Conservation (phyloP, 306 rosid species). For the Carpinus fangiana region DNA sequence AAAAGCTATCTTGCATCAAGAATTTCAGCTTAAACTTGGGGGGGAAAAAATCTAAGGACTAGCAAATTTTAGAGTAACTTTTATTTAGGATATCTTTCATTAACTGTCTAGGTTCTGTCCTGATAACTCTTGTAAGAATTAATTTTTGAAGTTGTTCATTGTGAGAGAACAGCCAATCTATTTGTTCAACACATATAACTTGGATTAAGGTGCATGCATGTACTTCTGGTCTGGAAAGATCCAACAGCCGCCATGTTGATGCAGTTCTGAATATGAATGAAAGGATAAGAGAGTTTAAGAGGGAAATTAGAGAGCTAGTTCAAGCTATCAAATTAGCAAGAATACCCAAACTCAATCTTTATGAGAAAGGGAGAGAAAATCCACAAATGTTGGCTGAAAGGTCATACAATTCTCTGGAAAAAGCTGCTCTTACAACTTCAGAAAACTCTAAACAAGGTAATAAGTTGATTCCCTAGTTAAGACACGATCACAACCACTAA, state of each 20-base stretch:
- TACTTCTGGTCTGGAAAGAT: slow-evolving; percentile 1
- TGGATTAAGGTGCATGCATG: neutral
- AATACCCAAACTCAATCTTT: too few species aligned
- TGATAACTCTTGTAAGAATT: neutral
- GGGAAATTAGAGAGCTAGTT: too few species aligned
- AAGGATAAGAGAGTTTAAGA: too few species aligned
- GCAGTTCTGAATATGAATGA: too few species aligned
- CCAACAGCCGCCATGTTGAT: neutral
- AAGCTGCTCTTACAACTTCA: too few species aligned
- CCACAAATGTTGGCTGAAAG: too few species aligned
- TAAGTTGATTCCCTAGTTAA: too few species aligned
- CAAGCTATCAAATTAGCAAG: too few species aligned
- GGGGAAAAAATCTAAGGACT: neutral
- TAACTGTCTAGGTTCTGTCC: neutral
- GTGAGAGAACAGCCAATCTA: neutral
- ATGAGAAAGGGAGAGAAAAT: too few species aligned
- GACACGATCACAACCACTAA: too few species aligned
- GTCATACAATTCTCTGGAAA: too few species aligned
- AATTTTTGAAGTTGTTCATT: neutral
- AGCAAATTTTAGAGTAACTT: neutral
- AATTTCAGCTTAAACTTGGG: neutral
- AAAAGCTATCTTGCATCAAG: neutral
- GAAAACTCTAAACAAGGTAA: too few species aligned
- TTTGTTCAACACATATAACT: neutral
- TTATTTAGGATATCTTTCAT: neutral